phyloP scores from a whole-genome alignment of 805 yeast species.

The Yamadazyma sp. region DNA sequence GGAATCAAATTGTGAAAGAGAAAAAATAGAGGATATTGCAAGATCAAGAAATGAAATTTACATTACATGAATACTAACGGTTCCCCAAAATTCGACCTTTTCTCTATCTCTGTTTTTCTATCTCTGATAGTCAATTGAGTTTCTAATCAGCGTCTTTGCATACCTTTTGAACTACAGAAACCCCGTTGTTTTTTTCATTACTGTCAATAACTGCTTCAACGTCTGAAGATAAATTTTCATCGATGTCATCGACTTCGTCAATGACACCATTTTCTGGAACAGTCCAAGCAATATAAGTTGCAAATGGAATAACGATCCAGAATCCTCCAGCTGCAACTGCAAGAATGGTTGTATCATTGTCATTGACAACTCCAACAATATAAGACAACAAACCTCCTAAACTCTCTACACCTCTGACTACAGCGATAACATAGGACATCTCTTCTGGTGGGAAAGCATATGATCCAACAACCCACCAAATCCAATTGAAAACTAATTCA shows the following conservation, averaged over 20 bases:
- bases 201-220: too few species aligned
- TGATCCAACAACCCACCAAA: constrained; percentile 21
- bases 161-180: too few species aligned
- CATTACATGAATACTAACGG: too few species aligned
- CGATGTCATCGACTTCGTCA: not conserved
- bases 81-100: too few species aligned
- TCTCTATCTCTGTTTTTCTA: too few species aligned
- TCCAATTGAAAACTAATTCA: constrained; percentile 21
- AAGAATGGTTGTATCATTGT: constrained; percentile 19
- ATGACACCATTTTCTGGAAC: constrained; percentile 1
- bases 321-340: constrained; percentile 21
- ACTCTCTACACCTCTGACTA: constrained; percentile 19
- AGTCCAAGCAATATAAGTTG: constrained; percentile 4
- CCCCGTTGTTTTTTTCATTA: too few species aligned
- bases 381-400: constrained; percentile 16
- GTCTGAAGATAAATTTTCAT: too few species aligned
- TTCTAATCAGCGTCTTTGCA: too few species aligned
- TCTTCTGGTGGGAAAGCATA: constrained; percentile 16
- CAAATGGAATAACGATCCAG: constrained; percentile 6
- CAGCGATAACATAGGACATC: constrained; percentile 16
- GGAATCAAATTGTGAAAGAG: too few species aligned
- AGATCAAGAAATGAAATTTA: too few species aligned
- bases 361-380: constrained; percentile 19
- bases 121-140: too few species aligned
- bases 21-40: too few species aligned